Evolutionary conservation across 352 stramenopile species (phyloP).

Genomic region (Pythium diclinum): DNA sequence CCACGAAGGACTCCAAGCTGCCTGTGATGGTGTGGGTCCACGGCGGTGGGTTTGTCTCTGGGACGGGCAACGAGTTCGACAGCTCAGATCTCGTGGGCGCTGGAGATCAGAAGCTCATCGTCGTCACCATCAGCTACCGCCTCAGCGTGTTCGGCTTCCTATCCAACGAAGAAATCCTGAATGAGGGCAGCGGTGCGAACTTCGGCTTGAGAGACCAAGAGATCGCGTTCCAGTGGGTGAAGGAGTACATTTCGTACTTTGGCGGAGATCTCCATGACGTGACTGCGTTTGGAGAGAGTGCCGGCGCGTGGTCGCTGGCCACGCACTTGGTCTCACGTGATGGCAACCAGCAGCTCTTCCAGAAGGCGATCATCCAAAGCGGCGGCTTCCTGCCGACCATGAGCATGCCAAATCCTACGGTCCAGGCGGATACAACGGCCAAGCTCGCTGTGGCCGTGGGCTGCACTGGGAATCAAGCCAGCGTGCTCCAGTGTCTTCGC

Average conservation of each 20-base stretch:
- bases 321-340: conserved; percentile 18
- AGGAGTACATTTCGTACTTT: conserved; percentile 39
- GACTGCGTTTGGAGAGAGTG: conserved; percentile 31
- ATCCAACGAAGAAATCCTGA: conserved; percentile 7
- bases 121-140: conserved; percentile 32
- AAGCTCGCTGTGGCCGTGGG: not conserved
- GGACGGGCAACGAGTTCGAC: not conserved
- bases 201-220: conserved; percentile 29
- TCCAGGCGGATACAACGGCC: not conserved
- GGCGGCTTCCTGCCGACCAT: not conserved
- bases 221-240: conserved; percentile 35
- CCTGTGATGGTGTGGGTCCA: conserved; percentile 38
- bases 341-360: conserved; percentile 19
- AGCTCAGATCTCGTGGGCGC: conserved; percentile 5
- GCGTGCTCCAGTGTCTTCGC: conserved; percentile 7
- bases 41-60: conserved; percentile 29
- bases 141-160: not conserved
- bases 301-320: conserved; percentile 4
- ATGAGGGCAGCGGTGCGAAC: conserved; percentile 21
- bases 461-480: not conserved
- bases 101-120: conserved; percentile 27
- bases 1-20: conserved; percentile 27
- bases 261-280: conserved; percentile 37
- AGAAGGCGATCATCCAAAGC: conserved; percentile 17
- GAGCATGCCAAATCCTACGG: not conserved